Percentiles rank a stretch among this genome's conserved stretches.
Conservation (phyloP, 2,329 filamentous ascomycete genomes). For the Lecanosticta acicola region DNA sequence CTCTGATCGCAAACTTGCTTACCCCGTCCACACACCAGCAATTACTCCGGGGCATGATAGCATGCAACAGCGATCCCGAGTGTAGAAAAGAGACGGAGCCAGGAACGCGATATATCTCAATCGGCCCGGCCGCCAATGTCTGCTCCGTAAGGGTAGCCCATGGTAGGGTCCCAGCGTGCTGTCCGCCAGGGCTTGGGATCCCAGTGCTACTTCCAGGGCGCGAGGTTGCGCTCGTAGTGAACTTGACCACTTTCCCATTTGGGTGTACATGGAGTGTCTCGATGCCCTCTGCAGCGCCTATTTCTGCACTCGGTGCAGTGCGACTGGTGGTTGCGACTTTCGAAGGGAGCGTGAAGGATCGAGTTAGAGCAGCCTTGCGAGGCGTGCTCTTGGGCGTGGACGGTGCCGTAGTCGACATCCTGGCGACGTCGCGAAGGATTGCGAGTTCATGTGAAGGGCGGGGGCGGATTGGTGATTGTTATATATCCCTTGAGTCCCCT, state of each 20-base stretch:
- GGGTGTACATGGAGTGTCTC: conserved; percentile 72
- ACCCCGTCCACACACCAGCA: conserved; percentile 88
- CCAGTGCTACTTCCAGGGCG: conserved; percentile 24
- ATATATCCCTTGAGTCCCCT: too few species aligned
- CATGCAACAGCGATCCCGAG: conserved; percentile 75
- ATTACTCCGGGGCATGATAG: conserved; percentile 83
- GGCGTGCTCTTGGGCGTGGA: conserved; percentile 26
- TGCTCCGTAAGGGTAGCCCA: conserved; percentile 73
- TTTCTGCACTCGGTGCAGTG: conserved; percentile 29
- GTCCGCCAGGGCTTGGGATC: conserved; percentile 15
- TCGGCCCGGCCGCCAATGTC: conserved; percentile 71
- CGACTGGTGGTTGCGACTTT: conserved; percentile 31
- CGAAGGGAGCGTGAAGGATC: conserved; percentile 46
- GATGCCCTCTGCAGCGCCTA: conserved; percentile 42
- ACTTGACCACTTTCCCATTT: conserved; percentile 65
- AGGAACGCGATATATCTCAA: conserved; percentile 80
- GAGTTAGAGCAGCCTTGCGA: conserved; percentile 30
- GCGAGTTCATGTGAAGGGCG: conserved; percentile 1
- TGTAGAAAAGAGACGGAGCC: conserved; percentile 83
- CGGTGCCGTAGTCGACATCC: conserved; percentile 24
- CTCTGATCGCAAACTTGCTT: conserved; percentile 80
- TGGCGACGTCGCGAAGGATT: conserved; percentile 6
- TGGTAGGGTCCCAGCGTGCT: conserved; percentile 53
- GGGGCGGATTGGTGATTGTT: neutral
- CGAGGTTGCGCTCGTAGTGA: conserved; percentile 40